Evolutionary conservation across 176 grass and related monocot genomes (phyloP).

Genomic region (Cenchrus americanus): DNA sequence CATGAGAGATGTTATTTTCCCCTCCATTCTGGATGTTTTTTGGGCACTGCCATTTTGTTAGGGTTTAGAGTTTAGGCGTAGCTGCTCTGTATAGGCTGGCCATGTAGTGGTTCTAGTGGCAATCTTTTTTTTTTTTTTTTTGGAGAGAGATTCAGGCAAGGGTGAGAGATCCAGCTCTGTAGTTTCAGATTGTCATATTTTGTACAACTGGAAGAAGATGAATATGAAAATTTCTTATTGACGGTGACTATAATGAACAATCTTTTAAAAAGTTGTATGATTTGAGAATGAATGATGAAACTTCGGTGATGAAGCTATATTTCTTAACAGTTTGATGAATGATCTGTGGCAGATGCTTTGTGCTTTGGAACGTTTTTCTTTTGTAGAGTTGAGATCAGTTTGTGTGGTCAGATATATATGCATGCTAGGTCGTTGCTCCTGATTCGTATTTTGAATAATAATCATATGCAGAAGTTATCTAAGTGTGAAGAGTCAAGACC

Average conservation of each 20-base stretch:
- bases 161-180: conserved; percentile 35
- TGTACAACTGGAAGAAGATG: conserved; percentile 44
- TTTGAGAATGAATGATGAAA: conserved; percentile 7
- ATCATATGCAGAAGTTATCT: background rate
- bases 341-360: conserved; percentile 44
- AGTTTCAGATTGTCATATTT: conserved; percentile 28
- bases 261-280: conserved; percentile 15
- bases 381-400: conserved; percentile 24
- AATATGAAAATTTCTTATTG: background rate
- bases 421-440: background rate
- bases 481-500: background rate
- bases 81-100: conserved; percentile 48
- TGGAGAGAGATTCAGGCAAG: background rate
- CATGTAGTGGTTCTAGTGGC: conserved; percentile 26
- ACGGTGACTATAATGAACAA: conserved; percentile 14
- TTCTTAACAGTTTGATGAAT: conserved; percentile 19
- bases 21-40: conserved; percentile 27
- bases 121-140: conserved; percentile 15
- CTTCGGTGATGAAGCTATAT: conserved; percentile 7
- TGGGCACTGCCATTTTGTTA: conserved; percentile 43
- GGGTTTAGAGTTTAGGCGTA: conserved; percentile 45
- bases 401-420: background rate
- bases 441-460: background rate
- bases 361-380: conserved; percentile 9
- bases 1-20: conserved; percentile 9